Base-by-base conservation (phyloP, 2,329 filamentous ascomycete genomes). In the Penicillium crustosum region DNA sequence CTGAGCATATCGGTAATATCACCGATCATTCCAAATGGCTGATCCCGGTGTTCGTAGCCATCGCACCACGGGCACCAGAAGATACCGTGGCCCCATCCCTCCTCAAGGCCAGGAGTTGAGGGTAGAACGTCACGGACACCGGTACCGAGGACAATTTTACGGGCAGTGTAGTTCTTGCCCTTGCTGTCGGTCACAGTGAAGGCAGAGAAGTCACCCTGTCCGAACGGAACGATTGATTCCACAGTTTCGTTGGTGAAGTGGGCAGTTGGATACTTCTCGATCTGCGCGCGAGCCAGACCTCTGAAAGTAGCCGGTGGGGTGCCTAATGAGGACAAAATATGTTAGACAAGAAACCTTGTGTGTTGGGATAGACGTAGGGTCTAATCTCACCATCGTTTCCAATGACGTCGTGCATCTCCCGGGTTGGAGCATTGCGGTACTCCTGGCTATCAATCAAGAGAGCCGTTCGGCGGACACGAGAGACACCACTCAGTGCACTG, bases 21-120 rank as follows among this genome's bases (percentile, higher is more conserved):
- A 1, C 76, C 79, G 0, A 88, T 68, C 35, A 87, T 75, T 1
- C 84, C 84, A 1, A 87, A 76, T 0, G 78, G 58, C 60, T 86
- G 83, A 65, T 86, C 83, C 0, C 80, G 81, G 67, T 87, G 83
- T 70, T 87, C 85, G 61, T 82, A 77, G 13, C 85, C 85, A 65
- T 87, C 85, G 61, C 85, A 87, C 85, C 85, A 87, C 0, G 84
- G 83, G 54, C 85, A 87, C 83, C 84, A 87, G 72, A 75, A 87
- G 51, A 87, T 80, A 6, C 85, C 85, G 58, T 82, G 77, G 49
- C 83, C 84, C 79, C 82, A 87, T 64, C 79, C 81, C 54, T 85
- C 81, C 8, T 62, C 33, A 0, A 87, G 53, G 0, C 85, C 85
- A 0, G 84, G 83, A 0, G 83, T 86, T 0, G 57, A 23, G 1